phyloP scores from a whole-genome alignment of 805 yeast species.

The Tetrapisispora iriomotensis region DNA sequence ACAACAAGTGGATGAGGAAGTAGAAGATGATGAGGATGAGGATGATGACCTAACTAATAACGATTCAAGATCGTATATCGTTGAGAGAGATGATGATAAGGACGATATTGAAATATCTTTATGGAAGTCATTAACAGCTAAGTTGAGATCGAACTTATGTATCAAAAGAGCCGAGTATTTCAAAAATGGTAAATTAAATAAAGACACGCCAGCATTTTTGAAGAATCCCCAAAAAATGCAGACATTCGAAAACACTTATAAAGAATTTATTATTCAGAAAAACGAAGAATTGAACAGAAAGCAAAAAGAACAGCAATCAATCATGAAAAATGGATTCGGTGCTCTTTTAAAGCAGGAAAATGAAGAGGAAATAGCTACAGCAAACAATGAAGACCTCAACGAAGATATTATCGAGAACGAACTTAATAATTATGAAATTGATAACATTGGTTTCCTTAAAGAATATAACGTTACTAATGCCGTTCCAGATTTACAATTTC shows the following conservation, averaged over 20 bases:
- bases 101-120: slow-evolving; percentile 68
- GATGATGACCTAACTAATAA: slow-evolving; percentile 39
- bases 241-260: slow-evolving; percentile 33
- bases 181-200: slow-evolving; percentile 46
- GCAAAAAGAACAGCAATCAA: slow-evolving; percentile 26
- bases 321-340: slow-evolving; percentile 33
- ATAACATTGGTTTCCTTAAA: slow-evolving; percentile 53
- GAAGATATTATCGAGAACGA: slow-evolving; percentile 24
- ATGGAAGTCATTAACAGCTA: slow-evolving; percentile 79
- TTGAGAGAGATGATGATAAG: slow-evolving; percentile 47
- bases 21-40: slow-evolving; percentile 27
- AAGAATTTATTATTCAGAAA: slow-evolving; percentile 24
- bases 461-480: slow-evolving; percentile 84
- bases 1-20: slow-evolving; percentile 32
- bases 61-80: slow-evolving; percentile 34
- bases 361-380: slow-evolving; percentile 9
- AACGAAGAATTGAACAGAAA: slow-evolving; percentile 21
- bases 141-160: slow-evolving; percentile 67
- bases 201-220: slow-evolving; percentile 58
- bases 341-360: slow-evolving; percentile 29
- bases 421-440: slow-evolving; percentile 37
- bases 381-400: slow-evolving; percentile 10
- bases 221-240: slow-evolving; percentile 62
- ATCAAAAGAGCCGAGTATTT: slow-evolving; percentile 58
- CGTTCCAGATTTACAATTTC: slow-evolving; percentile 53